Base-by-base conservation (phyloP, 2,329 filamentous ascomycete species). In the Talaromyces sp. region DNA sequence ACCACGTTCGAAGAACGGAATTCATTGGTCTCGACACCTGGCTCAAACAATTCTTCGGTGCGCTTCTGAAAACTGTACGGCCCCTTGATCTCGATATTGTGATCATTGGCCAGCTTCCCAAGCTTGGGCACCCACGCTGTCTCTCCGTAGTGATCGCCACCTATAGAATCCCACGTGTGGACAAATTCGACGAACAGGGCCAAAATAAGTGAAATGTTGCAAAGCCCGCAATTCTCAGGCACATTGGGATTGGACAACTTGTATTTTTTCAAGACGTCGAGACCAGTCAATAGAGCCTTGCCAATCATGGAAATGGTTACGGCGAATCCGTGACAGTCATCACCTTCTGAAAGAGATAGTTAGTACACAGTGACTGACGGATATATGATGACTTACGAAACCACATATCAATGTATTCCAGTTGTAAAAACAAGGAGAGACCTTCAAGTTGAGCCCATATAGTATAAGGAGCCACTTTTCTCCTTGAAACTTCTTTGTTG, bases 201-300 rank as follows among this genome's bases (percentile, higher is more conserved):
- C 21, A 60, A 43, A 14, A 60, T 26, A 27, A n/a, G 51, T 29
- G 54, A 41, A 32, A 60, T 53, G 27, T 56, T 56, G 29, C 43
- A 27, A 19, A 56, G 35, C 10, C 58, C 54, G 13, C 58, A 27
- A 35, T 29, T 41, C 54, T 53, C 54, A 31, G 58, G 54, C 2
- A 21, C 10, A 53, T 56, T 35, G 31, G 49, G 46, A 26, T 46
- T 52, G 26, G 55, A 41, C 21, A 60, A 21, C 46, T 53, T 11
- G 46, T 60, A 49, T 46, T 19, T 46, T 43, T 56, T 56, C 17
- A 60, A 46, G 6, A 60, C 19, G 1, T 24, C 8, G 27, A 60
- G 49, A 19, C 58, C 54, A 21, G 58, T 56, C 46, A 60, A 27
- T 21, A 60, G 54, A 56, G 58, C 58, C 35, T 57, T 60, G 32